Percentiles rank a stretch among this genome's conserved stretches.
Conservation (phyloP, 1,284 basidiomycete species). For the Boletus smithii region DNA sequence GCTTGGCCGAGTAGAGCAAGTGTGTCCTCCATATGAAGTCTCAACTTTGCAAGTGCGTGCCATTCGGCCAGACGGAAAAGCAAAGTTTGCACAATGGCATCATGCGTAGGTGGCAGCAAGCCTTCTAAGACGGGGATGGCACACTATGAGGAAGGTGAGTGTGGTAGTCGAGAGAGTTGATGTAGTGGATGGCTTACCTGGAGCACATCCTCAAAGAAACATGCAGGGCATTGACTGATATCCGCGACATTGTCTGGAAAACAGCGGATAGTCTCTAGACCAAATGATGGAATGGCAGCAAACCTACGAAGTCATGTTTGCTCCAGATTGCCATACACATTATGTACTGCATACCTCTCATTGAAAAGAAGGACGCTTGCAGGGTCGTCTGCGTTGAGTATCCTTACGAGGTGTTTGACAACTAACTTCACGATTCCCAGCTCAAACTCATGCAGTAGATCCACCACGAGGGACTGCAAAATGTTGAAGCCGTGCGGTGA, state of each 20-base stretch:
- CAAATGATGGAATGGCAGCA: neutral
- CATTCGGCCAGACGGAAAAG: neutral
- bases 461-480: neutral
- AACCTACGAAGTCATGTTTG: neutral
- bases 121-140: neutral
- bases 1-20: neutral
- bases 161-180: too few relatives aligned
- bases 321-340: too few relatives aligned
- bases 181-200: too few relatives aligned
- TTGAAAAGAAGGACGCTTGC: neutral
- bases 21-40: neutral
- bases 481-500: neutral
- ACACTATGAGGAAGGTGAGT: neutral
- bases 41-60: neutral
- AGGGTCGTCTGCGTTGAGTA: neutral
- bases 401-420: slow-evolving; percentile 10
- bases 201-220: slow-evolving; percentile 6
- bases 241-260: neutral
- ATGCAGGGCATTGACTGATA: too few relatives aligned
- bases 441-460: slow-evolving; percentile 16
- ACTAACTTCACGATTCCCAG: slow-evolving; percentile 8
- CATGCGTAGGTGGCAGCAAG: neutral
- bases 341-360: neutral
- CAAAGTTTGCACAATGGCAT: neutral
- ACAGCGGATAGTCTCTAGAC: neutral